Conservation (phyloP, 176 grass and related monocot species). For the Lolium perenne region DNA sequence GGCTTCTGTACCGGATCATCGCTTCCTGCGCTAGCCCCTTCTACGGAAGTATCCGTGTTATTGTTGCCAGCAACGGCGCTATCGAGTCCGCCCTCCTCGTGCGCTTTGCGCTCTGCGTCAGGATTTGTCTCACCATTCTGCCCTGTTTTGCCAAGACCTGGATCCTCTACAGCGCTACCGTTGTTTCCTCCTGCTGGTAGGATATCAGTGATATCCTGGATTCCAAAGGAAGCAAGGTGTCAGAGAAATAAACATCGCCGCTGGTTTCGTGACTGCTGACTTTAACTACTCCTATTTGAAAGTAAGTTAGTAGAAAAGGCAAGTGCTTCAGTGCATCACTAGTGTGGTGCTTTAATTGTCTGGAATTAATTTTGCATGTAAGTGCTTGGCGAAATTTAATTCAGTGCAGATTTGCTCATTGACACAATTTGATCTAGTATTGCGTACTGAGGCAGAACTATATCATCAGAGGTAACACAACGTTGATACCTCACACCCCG, state of each 20-base stretch:
- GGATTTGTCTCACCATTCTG: constrained; percentile 23
- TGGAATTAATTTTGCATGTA: constrained; percentile 8
- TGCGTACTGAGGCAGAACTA: too few species aligned
- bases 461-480: too few species aligned
- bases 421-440: not conserved
- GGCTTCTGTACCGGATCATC: constrained; percentile 37
- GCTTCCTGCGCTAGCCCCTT: constrained; percentile 33
- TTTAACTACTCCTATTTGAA: not conserved
- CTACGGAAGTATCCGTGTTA: constrained; percentile 44
- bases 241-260: constrained; percentile 9
- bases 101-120: constrained; percentile 27
- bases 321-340: not conserved
- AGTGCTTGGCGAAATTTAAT: not conserved
- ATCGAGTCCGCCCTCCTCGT: not conserved
- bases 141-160: constrained; percentile 35
- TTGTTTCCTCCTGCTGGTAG: constrained; percentile 1
- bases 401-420: not conserved
- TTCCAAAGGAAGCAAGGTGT: constrained; percentile 25
- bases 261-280: too few species aligned
- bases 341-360: not conserved
- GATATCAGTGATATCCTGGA: constrained; percentile 38
- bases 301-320: not conserved
- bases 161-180: constrained; percentile 1
- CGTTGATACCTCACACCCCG: not conserved
- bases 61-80: constrained; percentile 37